Percentiles rank a stretch among this genome's conserved stretches.
Evolutionary conservation across 2,329 filamentous ascomycete genomes (phyloP).

Genomic region (Xylariaceae sp.): DNA sequence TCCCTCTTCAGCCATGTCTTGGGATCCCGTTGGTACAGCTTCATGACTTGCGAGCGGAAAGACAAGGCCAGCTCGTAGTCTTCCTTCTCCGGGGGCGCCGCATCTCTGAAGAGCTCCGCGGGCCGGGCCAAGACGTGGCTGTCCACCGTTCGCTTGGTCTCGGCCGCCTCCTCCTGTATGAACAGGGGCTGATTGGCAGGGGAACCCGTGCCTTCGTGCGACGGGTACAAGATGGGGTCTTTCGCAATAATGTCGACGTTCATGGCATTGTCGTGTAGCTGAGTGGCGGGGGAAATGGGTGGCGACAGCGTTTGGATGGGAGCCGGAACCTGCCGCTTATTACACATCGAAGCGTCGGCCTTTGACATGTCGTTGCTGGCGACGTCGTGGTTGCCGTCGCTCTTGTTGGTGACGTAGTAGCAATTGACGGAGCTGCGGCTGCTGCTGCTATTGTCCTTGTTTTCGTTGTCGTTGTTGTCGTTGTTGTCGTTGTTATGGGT

Average conservation of each 20-base stretch:
- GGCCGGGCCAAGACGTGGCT: slow-evolving; percentile 44
- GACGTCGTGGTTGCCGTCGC: neutral
- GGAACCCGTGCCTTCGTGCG: slow-evolving; percentile 38
- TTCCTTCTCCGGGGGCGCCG: slow-evolving; percentile 44
- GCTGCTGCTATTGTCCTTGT: no score
- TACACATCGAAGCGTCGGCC: slow-evolving; percentile 24
- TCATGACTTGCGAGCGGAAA: slow-evolving; percentile 49
- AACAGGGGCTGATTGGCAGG: slow-evolving; percentile 48
- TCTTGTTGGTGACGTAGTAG: neutral
- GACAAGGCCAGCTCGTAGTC: slow-evolving; percentile 50
- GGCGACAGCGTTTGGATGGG: slow-evolving; percentile 48
- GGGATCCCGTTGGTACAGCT: slow-evolving; percentile 40
- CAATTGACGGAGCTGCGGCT: no score
- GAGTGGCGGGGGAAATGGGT: slow-evolving; percentile 50
- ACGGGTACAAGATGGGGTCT: slow-evolving; percentile 56
- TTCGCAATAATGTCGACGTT: slow-evolving; percentile 35
- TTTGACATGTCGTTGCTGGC: slow-evolving; percentile 14
- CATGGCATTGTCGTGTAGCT: slow-evolving; percentile 31
- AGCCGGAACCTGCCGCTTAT: slow-evolving; percentile 32
- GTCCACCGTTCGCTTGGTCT: slow-evolving; percentile 44
- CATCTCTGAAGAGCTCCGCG: slow-evolving; percentile 37
- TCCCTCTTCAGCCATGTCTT: slow-evolving; percentile 46
- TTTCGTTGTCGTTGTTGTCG: neutral
- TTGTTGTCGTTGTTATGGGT: neutral
- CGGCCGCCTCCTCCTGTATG: slow-evolving; percentile 36